A percentile compares a stretch with the other conserved stretches of the same genome.
These are phyloP conservation scores for Leccinum boreale DNA, from an alignment of 768 basidiomycete species.

Conservation along the genomic window DNA sequence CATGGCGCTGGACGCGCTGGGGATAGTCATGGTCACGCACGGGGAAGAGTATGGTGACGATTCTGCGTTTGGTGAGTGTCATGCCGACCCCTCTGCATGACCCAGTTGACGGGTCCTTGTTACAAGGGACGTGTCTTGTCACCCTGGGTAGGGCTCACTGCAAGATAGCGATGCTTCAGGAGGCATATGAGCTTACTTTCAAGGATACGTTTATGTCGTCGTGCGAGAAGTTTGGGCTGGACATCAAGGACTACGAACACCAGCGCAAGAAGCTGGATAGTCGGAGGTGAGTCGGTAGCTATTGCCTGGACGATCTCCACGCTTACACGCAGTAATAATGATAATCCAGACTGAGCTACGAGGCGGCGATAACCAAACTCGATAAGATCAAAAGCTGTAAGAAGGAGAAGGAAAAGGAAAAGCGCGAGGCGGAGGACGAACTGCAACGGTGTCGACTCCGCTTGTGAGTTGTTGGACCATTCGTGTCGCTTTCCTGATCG, in stretches of 20 bases:
- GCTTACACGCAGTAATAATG: not conserved
- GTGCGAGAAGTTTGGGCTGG: constrained; percentile 60
- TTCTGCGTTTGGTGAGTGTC: constrained; percentile 59
- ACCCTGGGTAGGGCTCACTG: constrained; percentile 82
- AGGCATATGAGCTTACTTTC: constrained; percentile 70
- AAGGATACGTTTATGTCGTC: constrained; percentile 71
- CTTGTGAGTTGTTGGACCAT: constrained; percentile 56
- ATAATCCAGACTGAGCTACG: constrained; percentile 61
- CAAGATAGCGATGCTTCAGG: constrained; percentile 81
- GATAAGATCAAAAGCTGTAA: constrained; percentile 68
- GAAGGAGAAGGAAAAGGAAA: constrained; percentile 79
- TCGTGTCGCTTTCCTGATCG: not conserved
- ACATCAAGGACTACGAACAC: constrained; percentile 80
- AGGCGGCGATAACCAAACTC: constrained; percentile 67
- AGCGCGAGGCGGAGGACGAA: constrained; percentile 77
- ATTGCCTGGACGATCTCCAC: not conserved
- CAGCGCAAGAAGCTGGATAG: constrained; percentile 87
- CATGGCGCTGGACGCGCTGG: constrained; percentile 72
- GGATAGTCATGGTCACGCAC: constrained; percentile 82
- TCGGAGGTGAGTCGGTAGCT: constrained; percentile 50
- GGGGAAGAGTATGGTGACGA: constrained; percentile 80
- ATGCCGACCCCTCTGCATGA: constrained; percentile 4
- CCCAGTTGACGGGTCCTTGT: not conserved
- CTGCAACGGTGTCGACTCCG: constrained; percentile 65
- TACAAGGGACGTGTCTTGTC: constrained; percentile 67